Percentiles rank a stretch among this genome's conserved stretches.
Evolutionary conservation across 805 yeast genomes (phyloP).

Genomic region (Priceomyces haplophilus): DNA sequence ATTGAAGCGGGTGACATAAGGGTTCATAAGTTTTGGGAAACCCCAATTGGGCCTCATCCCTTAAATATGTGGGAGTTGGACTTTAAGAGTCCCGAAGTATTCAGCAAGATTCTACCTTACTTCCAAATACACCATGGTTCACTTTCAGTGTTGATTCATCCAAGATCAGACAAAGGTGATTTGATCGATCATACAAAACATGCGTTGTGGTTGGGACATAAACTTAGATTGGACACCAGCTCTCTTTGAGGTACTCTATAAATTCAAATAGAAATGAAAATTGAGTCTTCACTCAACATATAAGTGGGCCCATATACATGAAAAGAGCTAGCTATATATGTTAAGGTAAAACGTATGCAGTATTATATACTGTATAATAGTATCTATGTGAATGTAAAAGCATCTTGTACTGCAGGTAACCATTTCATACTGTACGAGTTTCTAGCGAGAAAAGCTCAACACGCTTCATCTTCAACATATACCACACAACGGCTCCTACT

Average conservation of each 20-base stretch:
- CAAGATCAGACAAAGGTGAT: slow-evolving; percentile 41
- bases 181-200: slow-evolving; percentile 49
- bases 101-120: slow-evolving; percentile 45
- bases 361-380: too few species aligned
- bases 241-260: not conserved
- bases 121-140: slow-evolving; percentile 52
- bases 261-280: too few species aligned
- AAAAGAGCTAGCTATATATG: too few species aligned
- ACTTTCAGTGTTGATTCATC: slow-evolving; percentile 55
- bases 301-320: too few species aligned
- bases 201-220: slow-evolving; percentile 59
- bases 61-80: slow-evolving; percentile 58
- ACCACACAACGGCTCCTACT: too few species aligned
- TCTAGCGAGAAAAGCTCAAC: not conserved
- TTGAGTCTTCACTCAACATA: too few species aligned
- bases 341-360: too few species aligned
- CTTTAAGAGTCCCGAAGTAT: slow-evolving; percentile 44
- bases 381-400: too few species aligned
- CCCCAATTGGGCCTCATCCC: slow-evolving; percentile 59
- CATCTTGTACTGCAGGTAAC: not conserved
- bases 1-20: slow-evolving; percentile 39
- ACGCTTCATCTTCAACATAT: too few species aligned
- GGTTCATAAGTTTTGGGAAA: slow-evolving; percentile 44
- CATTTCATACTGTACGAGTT: not conserved
- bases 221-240: slow-evolving; percentile 23